These are phyloP conservation scores for Pichia sp. DNA, from an alignment of 1,139 yeast genomes.

Conservation along the genomic window DNA sequence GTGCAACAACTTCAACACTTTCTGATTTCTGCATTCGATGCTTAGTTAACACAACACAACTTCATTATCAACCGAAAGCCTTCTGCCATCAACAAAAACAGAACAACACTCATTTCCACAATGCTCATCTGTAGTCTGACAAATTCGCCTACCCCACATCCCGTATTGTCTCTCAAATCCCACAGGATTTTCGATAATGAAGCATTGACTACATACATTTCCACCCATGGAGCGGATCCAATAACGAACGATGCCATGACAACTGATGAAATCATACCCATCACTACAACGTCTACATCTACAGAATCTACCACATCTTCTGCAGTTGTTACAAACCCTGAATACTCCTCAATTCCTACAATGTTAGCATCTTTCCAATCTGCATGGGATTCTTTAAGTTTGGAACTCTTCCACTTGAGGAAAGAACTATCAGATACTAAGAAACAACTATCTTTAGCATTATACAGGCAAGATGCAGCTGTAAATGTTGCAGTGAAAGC, in stretches of 20 bases:
- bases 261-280: constrained; percentile 37
- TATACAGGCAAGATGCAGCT: constrained; percentile 88
- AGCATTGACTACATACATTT: constrained; percentile 54
- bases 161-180: constrained; percentile 73
- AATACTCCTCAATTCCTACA: constrained; percentile 66
- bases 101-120: background rate
- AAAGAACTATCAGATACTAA: constrained; percentile 62
- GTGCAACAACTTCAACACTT: too few relatives aligned
- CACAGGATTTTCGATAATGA: constrained; percentile 64
- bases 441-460: constrained; percentile 67
- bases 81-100: background rate
- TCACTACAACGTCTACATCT: too few relatives aligned
- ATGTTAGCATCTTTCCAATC: constrained; percentile 68
- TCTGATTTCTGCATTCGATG: too few relatives aligned
- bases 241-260: constrained; percentile 55
- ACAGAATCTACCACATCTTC: constrained; percentile 7
- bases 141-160: constrained; percentile 58
- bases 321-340: constrained; percentile 28
- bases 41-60: too few relatives aligned
- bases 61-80: too few relatives aligned
- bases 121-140: constrained; percentile 36
- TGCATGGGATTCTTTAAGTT: constrained; percentile 85
- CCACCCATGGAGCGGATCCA: constrained; percentile 71
- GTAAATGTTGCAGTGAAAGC: constrained; percentile 75
- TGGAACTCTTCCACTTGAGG: constrained; percentile 71